Evolutionary conservation across 148 eudicot genomes (phyloP), one percentile per base, ranked within the genome.

Genomic region (Diospyros kaki): DNA sequence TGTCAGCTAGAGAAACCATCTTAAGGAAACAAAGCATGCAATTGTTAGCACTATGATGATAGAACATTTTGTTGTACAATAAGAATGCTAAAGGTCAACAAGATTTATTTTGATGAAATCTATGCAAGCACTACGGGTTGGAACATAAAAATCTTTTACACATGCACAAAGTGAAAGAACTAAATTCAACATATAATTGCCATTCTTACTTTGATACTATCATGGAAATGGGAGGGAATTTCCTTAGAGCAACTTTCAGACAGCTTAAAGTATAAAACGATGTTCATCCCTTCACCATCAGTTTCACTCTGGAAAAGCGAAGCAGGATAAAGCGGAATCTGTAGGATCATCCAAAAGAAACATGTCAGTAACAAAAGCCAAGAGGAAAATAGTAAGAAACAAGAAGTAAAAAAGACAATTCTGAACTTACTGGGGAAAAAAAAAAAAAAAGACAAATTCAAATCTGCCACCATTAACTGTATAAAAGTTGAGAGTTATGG

Each of bases 241-340:
- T 95, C 99, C 80, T 88, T 93, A 10, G 84, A 72, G 75, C 88
- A 96, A 71, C 82, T 75, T 58, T 93, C 98, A 39, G 87, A 84
- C 59, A 95, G 86, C 83, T 96, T 91, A 73, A 85, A 96, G 80
- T 96, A 96, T 86, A 96, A 72, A 68, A 93, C 99, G 38, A 89
- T 75, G 77, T 80, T 93, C 71, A 93, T 87, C 73, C 99, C 99
- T 82, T 96, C 98, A 6, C 99, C 99, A 72, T 96, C 99, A 74
- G 78, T 81, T 83, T 96, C 99, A 72, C 83, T 82, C 64, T 89
- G 96, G 80, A 96, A 96, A 15, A 96, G 61, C 15, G 96, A 63
- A 5, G 94, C 81, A 53, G 96, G 94, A 81, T 96, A 96, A 77
- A 91, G 75, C 6, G 99, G 99, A 65, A 93, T 78, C 99, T 96